Evolutionary conservation across 352 stramenopile genomes (phyloP), one percentile per base, ranked within the genome.

Genomic region (Aphanomyces cochlioides): DNA sequence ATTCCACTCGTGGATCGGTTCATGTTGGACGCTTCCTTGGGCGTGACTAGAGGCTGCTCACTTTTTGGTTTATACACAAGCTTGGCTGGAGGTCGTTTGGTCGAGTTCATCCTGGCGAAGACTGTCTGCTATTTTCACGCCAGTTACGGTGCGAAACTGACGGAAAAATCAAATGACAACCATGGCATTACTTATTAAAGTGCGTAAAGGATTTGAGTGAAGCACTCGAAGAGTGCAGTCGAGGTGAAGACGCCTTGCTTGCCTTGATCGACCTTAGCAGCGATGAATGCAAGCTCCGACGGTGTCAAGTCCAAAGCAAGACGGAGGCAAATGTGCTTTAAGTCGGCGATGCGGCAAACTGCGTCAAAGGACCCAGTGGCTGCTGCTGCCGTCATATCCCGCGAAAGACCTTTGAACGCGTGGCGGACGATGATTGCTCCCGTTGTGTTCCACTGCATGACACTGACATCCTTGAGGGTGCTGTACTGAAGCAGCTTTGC

Each of bases 1-100:
- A 92, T 88, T 45, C 84, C 84, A 64, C 79, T 90, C 3, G 82
- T 90, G 36, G 81, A 75, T 58, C 84, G 81, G 75, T 92, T 92
- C 84, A 92, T 92, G 36, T 78, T 81, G 45, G 69, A 66, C 5
- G 81, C 69, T 64, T 92, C 84, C 39, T 89, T 89, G 17, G 78
- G 76, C 47, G 82, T 77, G 59, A 77, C 72, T 4, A 81, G 76
- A 21, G 79, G 76, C 58, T 85, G 79, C 39, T 79, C 76, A 3
- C 65, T 69, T n/a, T 77, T 67, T 5, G 80, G 70, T 7, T 81
- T 74, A 72, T 84, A 90, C 47, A 84, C 79, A 17, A 92, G 75
- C 19, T 57, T 69, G 47, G 45, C 63, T 6, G 63, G 63, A 10
- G 63, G 43, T 8, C 63, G 47, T 47, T 69, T 66, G 34, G 57